Base-by-base conservation (phyloP, 305 asterid species). In the Fraxinus greggii region DNA sequence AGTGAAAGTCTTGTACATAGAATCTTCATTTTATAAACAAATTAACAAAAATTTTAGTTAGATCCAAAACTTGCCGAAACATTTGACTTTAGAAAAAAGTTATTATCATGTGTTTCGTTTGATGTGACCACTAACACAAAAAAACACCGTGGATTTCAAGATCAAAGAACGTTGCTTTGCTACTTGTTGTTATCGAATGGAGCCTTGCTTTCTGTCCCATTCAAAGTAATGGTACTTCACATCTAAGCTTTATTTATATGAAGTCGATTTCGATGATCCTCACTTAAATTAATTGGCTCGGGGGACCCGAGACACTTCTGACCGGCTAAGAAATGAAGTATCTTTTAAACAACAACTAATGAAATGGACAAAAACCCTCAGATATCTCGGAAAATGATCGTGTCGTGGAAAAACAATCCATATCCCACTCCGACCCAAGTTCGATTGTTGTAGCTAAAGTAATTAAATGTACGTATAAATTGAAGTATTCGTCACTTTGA, bases 21-120 rank as follows among this genome's bases (percentile, higher is more conserved):
- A 76, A 81, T 76, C 77, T 63, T 13, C 56, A 31, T 59, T 59
- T 59, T 59, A 59, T 54, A 51, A 26, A 8, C 10, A 36, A 51
- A 28, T 65, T 76, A 12, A 31, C 32, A 13, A 61, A 2, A 0
- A 33, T 36, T n/a, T 74, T 15, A 19, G 77, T 33, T 63, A 69
- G 17, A 77, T 84, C 79, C 82, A 54, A 54, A 70, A 77, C 65
- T 72, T 80, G 80, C 21, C 78, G 28, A n/a, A 15, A 51, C 5
- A 12, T 59, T 48, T 72, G 87, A 72, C 82, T 23, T 80, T 54
- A 12, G 23, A 63, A 45, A 72, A 59, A 69, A 21, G 40, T 59
- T 59, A 7, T 21, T n/a, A n/a, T n/a, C n/a, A n/a, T 29, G 36
- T 40, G 17, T 73, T 76, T 56, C 21, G 29, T 59, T 8, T 42